Conservation (phyloP, 768 basidiomycete genomes). For the Rhizopogon salebrosus region DNA sequence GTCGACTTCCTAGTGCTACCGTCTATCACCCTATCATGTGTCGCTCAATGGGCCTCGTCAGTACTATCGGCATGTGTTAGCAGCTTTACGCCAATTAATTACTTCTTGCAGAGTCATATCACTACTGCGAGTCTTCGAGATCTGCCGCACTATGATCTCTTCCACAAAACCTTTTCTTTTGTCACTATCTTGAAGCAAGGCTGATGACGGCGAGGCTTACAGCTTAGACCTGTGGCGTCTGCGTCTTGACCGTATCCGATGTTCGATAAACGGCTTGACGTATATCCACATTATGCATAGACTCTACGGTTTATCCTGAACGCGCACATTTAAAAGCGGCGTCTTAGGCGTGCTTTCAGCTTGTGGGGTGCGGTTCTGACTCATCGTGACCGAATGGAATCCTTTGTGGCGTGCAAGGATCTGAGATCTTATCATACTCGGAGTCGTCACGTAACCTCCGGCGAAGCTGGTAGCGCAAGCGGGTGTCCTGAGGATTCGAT, state of each 20-base stretch:
- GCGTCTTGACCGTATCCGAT: conserved; percentile 9
- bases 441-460: conserved; percentile 14
- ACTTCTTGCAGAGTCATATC: not conserved
- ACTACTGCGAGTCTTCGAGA: not conserved
- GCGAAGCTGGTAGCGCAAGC: conserved; percentile 20
- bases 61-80: not conserved
- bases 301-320: conserved; percentile 35
- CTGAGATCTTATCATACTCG: conserved; percentile 12
- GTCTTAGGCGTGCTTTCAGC: conserved; percentile 24
- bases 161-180: not conserved
- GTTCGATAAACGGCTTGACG: conserved; percentile 21
- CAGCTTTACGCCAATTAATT: not conserved
- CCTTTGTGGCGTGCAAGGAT: conserved; percentile 12
- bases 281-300: conserved; percentile 3
- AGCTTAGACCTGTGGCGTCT: conserved; percentile 9
- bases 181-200: too few species aligned
- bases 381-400: conserved; percentile 12
- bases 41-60: not conserved
- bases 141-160: not conserved
- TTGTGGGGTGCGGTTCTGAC: conserved; percentile 12
- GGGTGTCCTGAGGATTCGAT: conserved; percentile 16
- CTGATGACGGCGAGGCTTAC: too few species aligned
- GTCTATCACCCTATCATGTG: not conserved
- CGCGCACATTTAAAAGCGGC: conserved; percentile 39
- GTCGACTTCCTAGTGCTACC: not conserved